Percentiles rank a stretch among this genome's conserved stretches.
phyloP scores from a whole-genome alignment of 129 eudicot genomes.

The Tagetes erecta region DNA sequence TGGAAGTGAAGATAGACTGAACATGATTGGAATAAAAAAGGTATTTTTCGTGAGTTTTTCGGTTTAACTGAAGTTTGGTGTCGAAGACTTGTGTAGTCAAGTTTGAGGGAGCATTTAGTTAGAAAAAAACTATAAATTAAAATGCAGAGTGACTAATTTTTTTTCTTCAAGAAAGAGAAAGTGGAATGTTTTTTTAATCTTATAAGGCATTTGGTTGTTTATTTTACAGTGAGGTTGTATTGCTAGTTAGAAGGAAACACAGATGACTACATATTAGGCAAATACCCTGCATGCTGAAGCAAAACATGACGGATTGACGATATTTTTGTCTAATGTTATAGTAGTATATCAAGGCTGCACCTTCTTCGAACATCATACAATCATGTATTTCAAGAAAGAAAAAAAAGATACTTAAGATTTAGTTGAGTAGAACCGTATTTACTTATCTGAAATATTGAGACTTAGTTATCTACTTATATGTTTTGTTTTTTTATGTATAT shows the following conservation, averaged over 20 bases:
- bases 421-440: too few species aligned
- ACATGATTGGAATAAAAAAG: conserved; percentile 97
- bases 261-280: not conserved
- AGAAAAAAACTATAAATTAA: not conserved
- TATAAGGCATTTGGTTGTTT: not conserved
- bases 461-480: not conserved
- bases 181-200: too few species aligned
- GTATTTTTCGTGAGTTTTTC: conserved; percentile 30
- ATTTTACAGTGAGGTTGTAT: not conserved
- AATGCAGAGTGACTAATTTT: not conserved
- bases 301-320: too few species aligned
- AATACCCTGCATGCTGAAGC: not conserved
- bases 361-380: too few species aligned
- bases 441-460: not conserved
- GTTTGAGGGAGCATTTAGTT: not conserved
- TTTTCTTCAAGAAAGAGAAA: too few species aligned
- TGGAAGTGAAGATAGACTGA: conserved; percentile 86
- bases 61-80: not conserved
- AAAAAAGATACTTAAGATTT: too few species aligned
- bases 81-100: not conserved
- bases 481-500: not conserved
- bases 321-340: too few species aligned
- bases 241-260: not conserved
- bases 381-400: too few species aligned
- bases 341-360: too few species aligned